Percentiles rank a stretch among this genome's conserved stretches.
Evolutionary conservation across 2,329 filamentous ascomycete species (phyloP).

Genomic region (Anthostomella pinea): DNA sequence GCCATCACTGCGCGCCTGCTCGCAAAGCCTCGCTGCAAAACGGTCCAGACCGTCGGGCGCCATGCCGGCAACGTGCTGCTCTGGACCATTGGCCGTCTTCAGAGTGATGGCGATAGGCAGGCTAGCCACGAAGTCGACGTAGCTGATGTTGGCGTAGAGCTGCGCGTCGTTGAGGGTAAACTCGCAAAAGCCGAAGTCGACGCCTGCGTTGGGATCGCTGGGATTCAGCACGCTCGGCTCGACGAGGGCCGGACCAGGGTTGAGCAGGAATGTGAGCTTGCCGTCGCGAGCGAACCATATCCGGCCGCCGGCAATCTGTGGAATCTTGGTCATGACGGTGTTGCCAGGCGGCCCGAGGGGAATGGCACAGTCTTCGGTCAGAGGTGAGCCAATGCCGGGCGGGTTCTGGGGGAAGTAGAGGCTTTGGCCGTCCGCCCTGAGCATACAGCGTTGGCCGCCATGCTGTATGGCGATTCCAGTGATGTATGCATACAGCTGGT

Average conservation of each 20-base stretch:
- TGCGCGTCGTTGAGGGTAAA: constrained; percentile 57
- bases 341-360: constrained; percentile 54
- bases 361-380: constrained; percentile 58
- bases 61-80: constrained; percentile 58
- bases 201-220: constrained; percentile 50
- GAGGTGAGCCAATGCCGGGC: constrained; percentile 41
- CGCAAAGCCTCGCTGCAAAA: constrained; percentile 51
- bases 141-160: constrained; percentile 62
- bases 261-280: constrained; percentile 59
- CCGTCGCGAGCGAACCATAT: constrained; percentile 60
- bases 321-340: constrained; percentile 54
- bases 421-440: constrained; percentile 45
- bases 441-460: constrained; percentile 34
- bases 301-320: constrained; percentile 61
- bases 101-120: constrained; percentile 54
- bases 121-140: constrained; percentile 63
- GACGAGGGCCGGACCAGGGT: constrained; percentile 63
- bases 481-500: constrained; percentile 61
- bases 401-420: constrained; percentile 58
- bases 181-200: constrained; percentile 57
- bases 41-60: constrained; percentile 52
- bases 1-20: constrained; percentile 55
- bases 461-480: constrained; percentile 58
- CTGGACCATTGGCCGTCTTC: constrained; percentile 37
- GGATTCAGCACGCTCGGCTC: constrained; percentile 66